Evolutionary conservation across 1,284 basidiomycete genomes (phyloP).

Genomic region (Stygiomarasmius scandens): DNA sequence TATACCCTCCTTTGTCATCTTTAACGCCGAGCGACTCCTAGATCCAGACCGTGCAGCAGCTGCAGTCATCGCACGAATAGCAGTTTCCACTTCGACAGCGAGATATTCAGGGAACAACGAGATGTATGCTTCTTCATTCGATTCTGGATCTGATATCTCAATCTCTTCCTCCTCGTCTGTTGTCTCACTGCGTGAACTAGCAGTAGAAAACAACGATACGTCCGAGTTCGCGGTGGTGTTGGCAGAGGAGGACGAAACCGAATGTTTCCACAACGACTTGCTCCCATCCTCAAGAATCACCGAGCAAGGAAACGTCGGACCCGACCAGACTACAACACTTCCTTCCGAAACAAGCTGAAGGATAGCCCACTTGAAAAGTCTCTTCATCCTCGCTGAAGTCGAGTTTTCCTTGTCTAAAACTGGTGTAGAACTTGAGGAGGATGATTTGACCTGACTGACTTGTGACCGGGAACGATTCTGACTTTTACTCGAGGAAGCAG

Average conservation of each 20-base stretch:
- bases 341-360: slow-evolving; percentile 67
- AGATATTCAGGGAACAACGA: slow-evolving; percentile 58
- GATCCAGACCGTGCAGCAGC: not conserved
- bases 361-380: slow-evolving; percentile 64
- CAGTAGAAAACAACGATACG: slow-evolving; percentile 12
- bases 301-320: slow-evolving; percentile 41
- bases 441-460: not conserved
- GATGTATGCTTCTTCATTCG: slow-evolving; percentile 65
- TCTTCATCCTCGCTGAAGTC: slow-evolving; percentile 51
- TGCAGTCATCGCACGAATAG: slow-evolving; percentile 41
- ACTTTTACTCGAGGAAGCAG: slow-evolving; percentile 11
- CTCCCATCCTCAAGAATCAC: slow-evolving; percentile 15
- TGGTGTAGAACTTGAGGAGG: not conserved
- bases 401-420: not conserved
- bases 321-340: slow-evolving; percentile 66
- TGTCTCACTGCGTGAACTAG: slow-evolving; percentile 1
- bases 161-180: slow-evolving; percentile 41
- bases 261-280: slow-evolving; percentile 45
- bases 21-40: slow-evolving; percentile 17
- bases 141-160: slow-evolving; percentile 60
- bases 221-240: slow-evolving; percentile 17
- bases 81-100: slow-evolving; percentile 46
- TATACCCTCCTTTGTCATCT: slow-evolving; percentile 55
- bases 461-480: not conserved
- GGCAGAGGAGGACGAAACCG: slow-evolving; percentile 26